These are phyloP conservation scores for Gossypium schwendimanii DNA, from an alignment of 441 rosid species.

Conservation along the genomic window DNA sequence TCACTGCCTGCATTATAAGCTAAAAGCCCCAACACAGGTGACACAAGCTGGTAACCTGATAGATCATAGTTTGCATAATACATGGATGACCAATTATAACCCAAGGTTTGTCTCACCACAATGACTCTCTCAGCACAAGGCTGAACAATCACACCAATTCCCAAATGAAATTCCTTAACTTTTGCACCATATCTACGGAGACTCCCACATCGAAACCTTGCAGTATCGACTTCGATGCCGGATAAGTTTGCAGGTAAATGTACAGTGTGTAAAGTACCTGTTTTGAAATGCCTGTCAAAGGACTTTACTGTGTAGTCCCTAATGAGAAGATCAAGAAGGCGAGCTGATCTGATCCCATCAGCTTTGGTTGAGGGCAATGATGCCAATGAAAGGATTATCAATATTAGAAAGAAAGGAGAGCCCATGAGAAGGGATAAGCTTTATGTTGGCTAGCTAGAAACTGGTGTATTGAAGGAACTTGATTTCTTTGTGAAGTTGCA, in stretches of 20 bases:
- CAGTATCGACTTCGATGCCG: conserved; percentile 51
- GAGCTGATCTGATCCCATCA: conserved; percentile 44
- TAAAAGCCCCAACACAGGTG: conserved; percentile 68
- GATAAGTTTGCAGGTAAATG: conserved; percentile 65
- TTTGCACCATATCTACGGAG: conserved; percentile 64
- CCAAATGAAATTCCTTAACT: conserved; percentile 64
- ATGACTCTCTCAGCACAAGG: conserved; percentile 80
- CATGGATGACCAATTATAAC: conserved; percentile 64
- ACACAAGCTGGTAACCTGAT: conserved; percentile 72
- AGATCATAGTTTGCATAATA: conserved; percentile 50
- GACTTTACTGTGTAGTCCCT: conserved; percentile 62
- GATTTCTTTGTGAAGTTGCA: conserved; percentile 1
- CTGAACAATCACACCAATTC: conserved; percentile 49
- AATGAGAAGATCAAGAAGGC: conserved; percentile 59
- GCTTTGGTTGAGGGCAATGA: conserved; percentile 16
- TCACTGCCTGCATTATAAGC: conserved; percentile 63
- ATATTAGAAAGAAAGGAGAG: conserved; percentile 27
- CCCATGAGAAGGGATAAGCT: conserved; percentile 37
- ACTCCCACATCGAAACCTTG: conserved; percentile 75
- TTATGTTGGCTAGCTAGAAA: conserved; percentile 2
- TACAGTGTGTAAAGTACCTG: conserved; percentile 51
- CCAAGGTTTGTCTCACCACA: conserved; percentile 64
- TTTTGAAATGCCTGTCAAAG: conserved; percentile 36
- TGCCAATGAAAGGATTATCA: conserved; percentile 30
- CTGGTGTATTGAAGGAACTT: conserved; percentile 1